phyloP scores from a whole-genome alignment of 768 basidiomycete genomes.

The Omphalotus guepiniiformis region DNA sequence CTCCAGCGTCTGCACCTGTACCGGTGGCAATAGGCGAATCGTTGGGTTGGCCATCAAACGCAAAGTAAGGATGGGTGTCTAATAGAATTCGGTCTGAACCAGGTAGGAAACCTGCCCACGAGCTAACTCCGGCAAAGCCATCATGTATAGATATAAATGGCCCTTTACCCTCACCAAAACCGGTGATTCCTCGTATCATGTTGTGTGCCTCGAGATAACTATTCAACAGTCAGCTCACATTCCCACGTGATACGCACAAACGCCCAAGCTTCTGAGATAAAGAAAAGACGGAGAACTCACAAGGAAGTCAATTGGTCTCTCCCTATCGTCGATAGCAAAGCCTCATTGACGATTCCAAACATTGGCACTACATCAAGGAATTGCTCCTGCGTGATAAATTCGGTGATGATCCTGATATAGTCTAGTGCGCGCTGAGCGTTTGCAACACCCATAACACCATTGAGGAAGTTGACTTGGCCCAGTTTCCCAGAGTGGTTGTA shows the following conservation, averaged over 20 bases:
- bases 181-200: slow-evolving; percentile 70
- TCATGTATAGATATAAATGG: slow-evolving; percentile 55
- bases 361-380: slow-evolving; percentile 61
- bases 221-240: too few relatives aligned
- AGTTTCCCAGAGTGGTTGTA: slow-evolving; percentile 61
- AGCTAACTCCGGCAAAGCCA: slow-evolving; percentile 37
- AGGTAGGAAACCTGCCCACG: slow-evolving; percentile 40
- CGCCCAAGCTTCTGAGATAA: too few relatives aligned
- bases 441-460: slow-evolving; percentile 79
- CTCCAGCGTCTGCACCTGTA: slow-evolving; percentile 29
- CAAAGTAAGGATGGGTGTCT: slow-evolving; percentile 50
- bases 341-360: slow-evolving; percentile 67
- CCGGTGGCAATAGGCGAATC: slow-evolving; percentile 28
- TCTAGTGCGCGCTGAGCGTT: slow-evolving; percentile 79
- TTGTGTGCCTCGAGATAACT: slow-evolving; percentile 58
- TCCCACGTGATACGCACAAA: too few relatives aligned
- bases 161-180: slow-evolving; percentile 64
- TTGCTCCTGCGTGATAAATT: slow-evolving; percentile 81
- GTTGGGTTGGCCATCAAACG: slow-evolving; percentile 33
- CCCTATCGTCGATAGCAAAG: slow-evolving; percentile 54
- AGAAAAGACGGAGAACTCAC: slow-evolving; percentile 55
- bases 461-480: slow-evolving; percentile 63
- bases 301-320: slow-evolving; percentile 49
- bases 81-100: slow-evolving; percentile 53
- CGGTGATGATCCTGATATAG: slow-evolving; percentile 72